phyloP scores from a whole-genome alignment of 352 stramenopile genomes.

The Aphanomyces cochlioides region DNA sequence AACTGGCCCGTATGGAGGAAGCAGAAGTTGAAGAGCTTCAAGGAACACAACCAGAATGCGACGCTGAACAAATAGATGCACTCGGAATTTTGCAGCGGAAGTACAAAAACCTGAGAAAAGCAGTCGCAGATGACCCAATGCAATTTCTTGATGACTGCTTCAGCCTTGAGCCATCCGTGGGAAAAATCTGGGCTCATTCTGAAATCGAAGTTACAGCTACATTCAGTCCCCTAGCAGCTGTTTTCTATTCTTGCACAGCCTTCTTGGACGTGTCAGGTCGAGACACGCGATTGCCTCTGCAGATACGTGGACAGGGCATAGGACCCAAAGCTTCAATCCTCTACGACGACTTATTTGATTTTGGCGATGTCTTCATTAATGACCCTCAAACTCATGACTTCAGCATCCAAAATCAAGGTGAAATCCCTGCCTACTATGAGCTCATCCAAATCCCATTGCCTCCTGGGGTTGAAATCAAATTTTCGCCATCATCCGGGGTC shows the following conservation, averaged over 20 bases:
- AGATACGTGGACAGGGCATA: constrained; percentile 88
- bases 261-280: constrained; percentile 89
- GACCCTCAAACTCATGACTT: constrained; percentile 85
- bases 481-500: constrained; percentile 50
- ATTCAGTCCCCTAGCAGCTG: constrained; percentile 81
- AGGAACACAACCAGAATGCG: constrained; percentile 29
- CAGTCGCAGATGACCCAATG: constrained; percentile 87
- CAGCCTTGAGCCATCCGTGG: constrained; percentile 77
- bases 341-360: constrained; percentile 92
- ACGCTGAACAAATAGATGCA: constrained; percentile 33
- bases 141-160: constrained; percentile 94
- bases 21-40: constrained; percentile 60
- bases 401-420: constrained; percentile 90
- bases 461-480: constrained; percentile 35
- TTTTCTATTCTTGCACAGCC: constrained; percentile 73
- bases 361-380: constrained; percentile 94
- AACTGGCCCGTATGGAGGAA: constrained; percentile 80
- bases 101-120: constrained; percentile 88
- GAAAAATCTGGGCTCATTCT: constrained; percentile 90
- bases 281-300: constrained; percentile 83
- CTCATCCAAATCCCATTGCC: constrained; percentile 46
- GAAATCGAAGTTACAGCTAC: constrained; percentile 89
- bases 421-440: constrained; percentile 87
- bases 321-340: constrained; percentile 90
- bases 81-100: constrained; percentile 85